Percentiles rank a stretch among this genome's conserved stretches.
Conservation (phyloP, 2,329 filamentous ascomycete species). For the Aspergillus sp. region DNA sequence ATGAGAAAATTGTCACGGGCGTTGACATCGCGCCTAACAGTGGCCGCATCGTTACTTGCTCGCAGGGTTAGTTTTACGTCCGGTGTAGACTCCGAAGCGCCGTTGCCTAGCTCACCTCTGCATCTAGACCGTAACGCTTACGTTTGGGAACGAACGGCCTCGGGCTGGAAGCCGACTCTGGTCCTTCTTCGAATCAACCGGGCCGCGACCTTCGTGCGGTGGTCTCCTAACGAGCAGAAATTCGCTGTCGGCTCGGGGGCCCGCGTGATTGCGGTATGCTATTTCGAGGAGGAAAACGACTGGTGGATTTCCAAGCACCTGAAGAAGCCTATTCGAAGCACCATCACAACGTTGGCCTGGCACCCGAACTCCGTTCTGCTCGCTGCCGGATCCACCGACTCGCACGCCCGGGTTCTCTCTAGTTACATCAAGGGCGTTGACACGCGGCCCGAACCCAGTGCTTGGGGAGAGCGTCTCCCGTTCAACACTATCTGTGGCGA, state of each 20-base stretch:
- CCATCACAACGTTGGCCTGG: slow-evolving; percentile 92
- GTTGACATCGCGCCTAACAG: slow-evolving; percentile 91
- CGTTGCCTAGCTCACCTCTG: slow-evolving; percentile 3
- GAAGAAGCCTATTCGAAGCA: slow-evolving; percentile 98
- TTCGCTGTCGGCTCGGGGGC: slow-evolving; percentile 97
- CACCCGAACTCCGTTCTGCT: slow-evolving; percentile 96
- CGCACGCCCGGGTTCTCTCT: slow-evolving; percentile 91
- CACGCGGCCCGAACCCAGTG: slow-evolving; percentile 76
- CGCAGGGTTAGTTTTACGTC: slow-evolving; percentile 65
- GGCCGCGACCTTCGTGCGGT: slow-evolving; percentile 93
- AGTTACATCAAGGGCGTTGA: slow-evolving; percentile 96
- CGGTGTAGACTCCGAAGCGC: background rate
- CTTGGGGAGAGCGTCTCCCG: slow-evolving; percentile 91
- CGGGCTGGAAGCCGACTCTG: slow-evolving; percentile 93
- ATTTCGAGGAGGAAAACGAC: slow-evolving; percentile 99
- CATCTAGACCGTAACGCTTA: slow-evolving; percentile 86
- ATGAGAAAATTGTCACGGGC: slow-evolving; percentile 95
- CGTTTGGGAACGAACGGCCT: slow-evolving; percentile 92
- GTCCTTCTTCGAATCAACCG: slow-evolving; percentile 96
- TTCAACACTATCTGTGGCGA: slow-evolving; percentile 99
- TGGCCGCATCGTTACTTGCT: slow-evolving; percentile 95
- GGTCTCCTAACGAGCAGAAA: slow-evolving; percentile 95
- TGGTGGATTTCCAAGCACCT: slow-evolving; percentile 99
- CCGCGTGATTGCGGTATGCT: slow-evolving; percentile 92
- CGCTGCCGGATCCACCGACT: slow-evolving; percentile 94